phyloP scores from a whole-genome alignment of 345 rosid species.

The Bruguiera parviflora region DNA sequence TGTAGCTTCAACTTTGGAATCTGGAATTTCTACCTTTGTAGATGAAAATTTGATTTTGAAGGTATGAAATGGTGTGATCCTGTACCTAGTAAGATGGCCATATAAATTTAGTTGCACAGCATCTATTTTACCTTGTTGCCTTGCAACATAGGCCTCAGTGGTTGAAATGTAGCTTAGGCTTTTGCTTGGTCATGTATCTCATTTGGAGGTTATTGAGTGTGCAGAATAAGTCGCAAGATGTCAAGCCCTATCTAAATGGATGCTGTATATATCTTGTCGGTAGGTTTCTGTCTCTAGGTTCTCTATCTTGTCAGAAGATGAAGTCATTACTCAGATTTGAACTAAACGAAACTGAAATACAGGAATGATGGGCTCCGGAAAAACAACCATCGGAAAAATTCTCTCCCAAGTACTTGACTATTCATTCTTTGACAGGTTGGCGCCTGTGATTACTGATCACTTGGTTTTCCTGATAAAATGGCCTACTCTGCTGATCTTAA shows the following conservation, averaged over 20 bases:
- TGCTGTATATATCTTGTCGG: conserved; percentile 92
- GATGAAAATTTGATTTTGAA: conserved; percentile 56
- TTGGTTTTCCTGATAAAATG: conserved; percentile 4
- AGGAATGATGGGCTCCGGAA: conserved; percentile 99
- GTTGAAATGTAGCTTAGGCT: not conserved
- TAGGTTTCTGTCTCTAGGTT: conserved; percentile 41
- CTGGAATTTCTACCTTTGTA: conserved; percentile 42
- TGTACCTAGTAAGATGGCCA: conserved; percentile 6
- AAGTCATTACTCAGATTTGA: conserved; percentile 6
- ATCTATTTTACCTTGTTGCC: too few relatives aligned
- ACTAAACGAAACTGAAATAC: conserved; percentile 19
- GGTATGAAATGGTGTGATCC: conserved; percentile 34
- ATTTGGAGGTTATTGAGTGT: conserved; percentile 28
- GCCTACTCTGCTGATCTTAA: not conserved
- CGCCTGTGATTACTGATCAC: not conserved
- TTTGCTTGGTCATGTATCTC: conserved; percentile 24
- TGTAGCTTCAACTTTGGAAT: conserved; percentile 57
- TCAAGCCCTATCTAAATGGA: conserved; percentile 67
- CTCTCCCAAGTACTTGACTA: conserved; percentile 65
- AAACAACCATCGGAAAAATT: conserved; percentile 87
- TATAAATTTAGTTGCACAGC: not conserved
- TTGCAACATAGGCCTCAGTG: conserved; percentile 1
- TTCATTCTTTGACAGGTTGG: conserved; percentile 83
- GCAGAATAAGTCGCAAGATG: conserved; percentile 77
- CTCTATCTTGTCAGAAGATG: conserved; percentile 6